Conservation (phyloP, 768 basidiomycete species). For the Serpula lacrymans region DNA sequence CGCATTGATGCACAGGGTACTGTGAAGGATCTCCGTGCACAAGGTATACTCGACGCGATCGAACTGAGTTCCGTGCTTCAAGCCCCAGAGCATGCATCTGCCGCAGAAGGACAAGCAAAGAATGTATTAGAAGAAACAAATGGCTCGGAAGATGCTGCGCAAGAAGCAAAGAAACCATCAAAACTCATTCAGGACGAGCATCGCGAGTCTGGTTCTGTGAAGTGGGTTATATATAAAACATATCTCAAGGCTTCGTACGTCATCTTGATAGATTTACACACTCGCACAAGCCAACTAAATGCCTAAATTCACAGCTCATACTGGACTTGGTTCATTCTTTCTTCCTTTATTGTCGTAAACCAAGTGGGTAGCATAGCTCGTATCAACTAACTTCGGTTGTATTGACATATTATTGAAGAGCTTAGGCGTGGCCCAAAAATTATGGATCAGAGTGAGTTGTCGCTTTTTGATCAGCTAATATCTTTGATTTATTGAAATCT, state of each 20-base stretch:
- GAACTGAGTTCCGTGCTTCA: constrained; percentile 25
- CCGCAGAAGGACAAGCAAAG: constrained; percentile 20
- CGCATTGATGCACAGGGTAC: constrained; percentile 37
- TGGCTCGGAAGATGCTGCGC: constrained; percentile 23
- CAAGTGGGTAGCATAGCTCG: neutral
- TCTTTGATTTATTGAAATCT: no score
- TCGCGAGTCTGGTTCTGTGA: constrained; percentile 68
- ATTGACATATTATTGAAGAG: constrained; percentile 14
- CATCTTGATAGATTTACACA: neutral
- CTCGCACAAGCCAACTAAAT: neutral
- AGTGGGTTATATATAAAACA: constrained; percentile 60
- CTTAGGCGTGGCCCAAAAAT: constrained; percentile 24
- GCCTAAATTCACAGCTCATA: constrained; percentile 18
- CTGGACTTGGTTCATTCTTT: constrained; percentile 26
- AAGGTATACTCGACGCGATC: constrained; percentile 33
- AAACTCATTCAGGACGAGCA: constrained; percentile 75
- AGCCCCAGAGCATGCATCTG: constrained; percentile 20
- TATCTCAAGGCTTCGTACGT: constrained; percentile 66
- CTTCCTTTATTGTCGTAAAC: constrained; percentile 13
- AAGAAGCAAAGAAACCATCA: constrained; percentile 50
- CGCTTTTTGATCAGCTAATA: neutral
- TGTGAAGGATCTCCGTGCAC: constrained; percentile 29
- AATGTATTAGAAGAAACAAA: constrained; percentile 24
- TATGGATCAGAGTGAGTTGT: constrained; percentile 25
- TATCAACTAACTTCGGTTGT: neutral